Evolutionary conservation across 495 filamentous ascomycete species (phyloP), one percentile per base, ranked within the genome.

Genomic region (Neurospora intermedia): DNA sequence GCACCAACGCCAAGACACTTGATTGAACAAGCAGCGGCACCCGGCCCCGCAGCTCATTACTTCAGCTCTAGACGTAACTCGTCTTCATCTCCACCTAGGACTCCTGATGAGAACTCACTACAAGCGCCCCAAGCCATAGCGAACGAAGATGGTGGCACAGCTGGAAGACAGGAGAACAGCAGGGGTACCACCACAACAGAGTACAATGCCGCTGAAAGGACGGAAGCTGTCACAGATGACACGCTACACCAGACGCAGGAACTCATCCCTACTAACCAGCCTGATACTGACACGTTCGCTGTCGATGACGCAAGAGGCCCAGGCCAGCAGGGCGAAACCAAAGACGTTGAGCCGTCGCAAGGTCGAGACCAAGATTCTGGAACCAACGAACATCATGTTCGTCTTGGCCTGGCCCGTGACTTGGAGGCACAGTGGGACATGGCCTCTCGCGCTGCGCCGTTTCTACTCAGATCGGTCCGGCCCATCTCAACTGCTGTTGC

Each of bases 11-110:
- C 93, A 11, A 92, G 96, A 76, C 88, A 91, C 73, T 90, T 94
- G 69, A 95, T 96, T 76, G 93, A 97, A 74, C 91, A 95, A 79
- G 93, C 94, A 78, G 90, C 92, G 6, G 89, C 91, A 73, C 94
- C 94, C 6, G 94, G 94, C 74, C 87, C 94, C 0, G 84, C 93
- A 15, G 90, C 91, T 13, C 90, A 92, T 35, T 90, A 93, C 76
- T 85, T 96, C 81, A 89, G 92, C 75, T 62, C 54, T 62, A 62
- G 27, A 0, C 54, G 27, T 18, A 62, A 35, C 27, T 84, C 82
- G 8, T 92, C 91, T 6, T 73, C 84, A 87, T 83, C 78, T 78
- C 85, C 77, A 87, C 84, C 15, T 91, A 88, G 31, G 87, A 87
- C 41, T 90, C 88, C 66, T 74, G 71, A 46, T 70, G 27, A 69